Evolutionary conservation across 768 basidiomycete genomes (phyloP).

Genomic region (Candolleomyces eurysporus): DNA sequence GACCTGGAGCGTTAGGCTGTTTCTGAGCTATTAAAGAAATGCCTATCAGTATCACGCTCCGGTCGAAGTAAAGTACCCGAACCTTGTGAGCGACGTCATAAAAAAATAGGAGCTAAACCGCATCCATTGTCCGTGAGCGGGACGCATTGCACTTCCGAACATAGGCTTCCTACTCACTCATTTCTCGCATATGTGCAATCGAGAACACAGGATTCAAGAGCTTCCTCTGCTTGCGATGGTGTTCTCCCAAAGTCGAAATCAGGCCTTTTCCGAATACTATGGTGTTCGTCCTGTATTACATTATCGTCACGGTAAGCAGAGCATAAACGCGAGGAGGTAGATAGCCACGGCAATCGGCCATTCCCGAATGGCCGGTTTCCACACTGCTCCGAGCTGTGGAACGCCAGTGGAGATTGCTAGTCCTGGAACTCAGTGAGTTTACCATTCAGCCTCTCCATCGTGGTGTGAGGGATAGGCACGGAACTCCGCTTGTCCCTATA

Average conservation of each 20-base stretch:
- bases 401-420: not conserved
- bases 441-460: not conserved
- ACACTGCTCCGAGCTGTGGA: not conserved
- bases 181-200: slow-evolving; percentile 31
- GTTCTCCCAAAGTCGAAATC: not conserved
- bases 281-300: not conserved
- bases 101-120: slow-evolving; percentile 38
- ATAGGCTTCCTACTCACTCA: slow-evolving; percentile 24
- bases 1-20: slow-evolving; percentile 21
- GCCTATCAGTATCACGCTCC: too few relatives aligned
- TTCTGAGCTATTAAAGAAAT: slow-evolving; percentile 21
- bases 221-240: slow-evolving; percentile 39
- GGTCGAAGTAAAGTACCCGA: not conserved
- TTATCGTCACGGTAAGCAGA: too few relatives aligned
- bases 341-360: too few relatives aligned
- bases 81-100: slow-evolving; percentile 31
- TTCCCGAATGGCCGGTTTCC: too few relatives aligned
- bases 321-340: too few relatives aligned
- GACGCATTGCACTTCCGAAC: not conserved
- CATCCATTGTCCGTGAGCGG: too few relatives aligned
- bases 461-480: not conserved
- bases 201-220: slow-evolving; percentile 39
- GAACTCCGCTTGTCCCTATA: too few relatives aligned
- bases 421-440: not conserved
- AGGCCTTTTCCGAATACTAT: not conserved